Percentiles rank a stretch among this genome's conserved stretches.
phyloP scores from a whole-genome alignment of 192 early-diverging fungal species.

The Coemansia sp. region DNA sequence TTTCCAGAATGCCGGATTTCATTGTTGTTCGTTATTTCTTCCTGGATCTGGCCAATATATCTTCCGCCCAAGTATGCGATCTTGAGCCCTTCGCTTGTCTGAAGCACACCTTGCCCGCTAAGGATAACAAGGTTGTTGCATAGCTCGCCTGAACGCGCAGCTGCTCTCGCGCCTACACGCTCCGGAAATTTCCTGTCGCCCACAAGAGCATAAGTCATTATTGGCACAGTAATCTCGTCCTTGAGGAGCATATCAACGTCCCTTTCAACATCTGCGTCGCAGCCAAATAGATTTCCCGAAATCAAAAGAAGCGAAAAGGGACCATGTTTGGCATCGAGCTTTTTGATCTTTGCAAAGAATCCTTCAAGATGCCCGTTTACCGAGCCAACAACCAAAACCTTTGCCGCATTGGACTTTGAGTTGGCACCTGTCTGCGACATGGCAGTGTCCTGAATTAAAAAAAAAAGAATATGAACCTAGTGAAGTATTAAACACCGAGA shows the following conservation, averaged over 20 bases:
- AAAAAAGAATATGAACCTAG: neutral
- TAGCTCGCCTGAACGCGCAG: constrained; percentile 67
- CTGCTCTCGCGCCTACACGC: constrained; percentile 57
- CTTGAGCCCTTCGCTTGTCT: constrained; percentile 55
- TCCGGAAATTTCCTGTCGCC: constrained; percentile 68
- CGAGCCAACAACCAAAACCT: constrained; percentile 70
- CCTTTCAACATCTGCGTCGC: constrained; percentile 38
- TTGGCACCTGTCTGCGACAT: neutral
- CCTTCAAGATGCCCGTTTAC: constrained; percentile 70
- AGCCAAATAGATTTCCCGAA: constrained; percentile 79
- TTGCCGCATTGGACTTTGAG: constrained; percentile 8
- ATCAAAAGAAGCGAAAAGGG: constrained; percentile 86
- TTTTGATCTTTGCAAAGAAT: constrained; percentile 73
- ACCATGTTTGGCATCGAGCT: constrained; percentile 78
- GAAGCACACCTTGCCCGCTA: constrained; percentile 56
- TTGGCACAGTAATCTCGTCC: constrained; percentile 63
- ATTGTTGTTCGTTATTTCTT: neutral
- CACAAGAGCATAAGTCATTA: constrained; percentile 75
- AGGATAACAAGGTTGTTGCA: constrained; percentile 76
- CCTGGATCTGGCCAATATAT: constrained; percentile 13
- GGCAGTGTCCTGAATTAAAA: too few species aligned
- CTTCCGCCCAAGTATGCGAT: constrained; percentile 51
- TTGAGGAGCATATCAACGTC: constrained; percentile 59
- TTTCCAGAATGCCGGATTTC: neutral
- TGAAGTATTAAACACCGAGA: neutral